Evolutionary conservation across 1,284 basidiomycete genomes (phyloP).

Genomic region (Marasmius fiardii): DNA sequence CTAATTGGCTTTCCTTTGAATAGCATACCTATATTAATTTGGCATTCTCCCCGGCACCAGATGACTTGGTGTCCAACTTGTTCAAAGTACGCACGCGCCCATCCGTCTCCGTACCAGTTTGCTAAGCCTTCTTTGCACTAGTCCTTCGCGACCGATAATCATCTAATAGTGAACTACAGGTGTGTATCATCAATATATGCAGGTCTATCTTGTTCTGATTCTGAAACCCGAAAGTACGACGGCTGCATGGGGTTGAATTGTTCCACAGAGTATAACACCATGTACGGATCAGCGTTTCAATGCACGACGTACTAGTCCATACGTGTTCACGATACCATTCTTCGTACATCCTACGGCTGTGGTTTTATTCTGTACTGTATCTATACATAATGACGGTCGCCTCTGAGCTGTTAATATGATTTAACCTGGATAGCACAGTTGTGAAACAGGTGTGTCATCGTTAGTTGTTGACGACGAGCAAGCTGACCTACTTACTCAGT

Average conservation of each 20-base stretch:
- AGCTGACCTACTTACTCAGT: too few relatives aligned
- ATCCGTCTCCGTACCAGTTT: background rate
- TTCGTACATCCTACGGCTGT: too few relatives aligned
- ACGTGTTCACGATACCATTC: too few relatives aligned
- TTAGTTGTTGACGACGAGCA: too few relatives aligned
- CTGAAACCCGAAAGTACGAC: constrained; percentile 48
- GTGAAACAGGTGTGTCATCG: too few relatives aligned
- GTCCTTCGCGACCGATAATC: constrained; percentile 92
- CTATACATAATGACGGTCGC: too few relatives aligned
- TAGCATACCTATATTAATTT: constrained; percentile 98
- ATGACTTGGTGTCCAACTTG: constrained; percentile 89
- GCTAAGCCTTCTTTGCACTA: constrained; percentile 24
- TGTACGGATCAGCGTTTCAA: background rate
- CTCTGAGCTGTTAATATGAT: too few relatives aligned
- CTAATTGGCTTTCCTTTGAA: constrained; percentile 1
- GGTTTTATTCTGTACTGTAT: too few relatives aligned
- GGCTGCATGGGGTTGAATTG: constrained; percentile 63
- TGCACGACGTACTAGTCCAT: too few relatives aligned
- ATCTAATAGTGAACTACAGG: constrained; percentile 97
- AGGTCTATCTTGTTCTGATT: background rate
- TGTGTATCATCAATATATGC: constrained; percentile 28
- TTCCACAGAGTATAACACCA: background rate
- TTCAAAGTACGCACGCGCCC: constrained; percentile 60
- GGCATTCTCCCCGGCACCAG: constrained; percentile 93
- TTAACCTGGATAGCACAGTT: too few relatives aligned